Percentiles rank a stretch among this genome's conserved stretches.
These are phyloP conservation scores for Fraxinus xanthoxyloides DNA, from an alignment of 305 asterid species.

Conservation along the genomic window DNA sequence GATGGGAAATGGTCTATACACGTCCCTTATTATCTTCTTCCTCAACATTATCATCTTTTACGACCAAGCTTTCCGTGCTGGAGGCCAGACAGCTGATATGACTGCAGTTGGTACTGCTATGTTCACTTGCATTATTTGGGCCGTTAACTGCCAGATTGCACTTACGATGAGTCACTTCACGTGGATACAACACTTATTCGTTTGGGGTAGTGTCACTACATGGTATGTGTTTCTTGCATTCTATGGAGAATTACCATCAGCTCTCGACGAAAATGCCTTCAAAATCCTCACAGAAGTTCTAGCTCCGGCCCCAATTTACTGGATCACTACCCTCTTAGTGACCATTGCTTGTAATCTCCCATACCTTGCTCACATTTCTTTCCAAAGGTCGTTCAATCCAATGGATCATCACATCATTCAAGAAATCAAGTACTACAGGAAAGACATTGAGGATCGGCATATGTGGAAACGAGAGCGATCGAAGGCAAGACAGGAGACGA, in stretches of 20 bases:
- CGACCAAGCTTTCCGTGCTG: conserved; percentile 30
- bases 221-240: conserved; percentile 53
- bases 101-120: conserved; percentile 49
- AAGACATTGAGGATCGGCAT: conserved; percentile 52
- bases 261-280: conserved; percentile 47
- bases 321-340: conserved; percentile 47
- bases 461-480: conserved; percentile 72
- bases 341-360: conserved; percentile 51
- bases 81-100: conserved; percentile 31
- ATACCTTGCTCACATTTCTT: conserved; percentile 50
- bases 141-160: conserved; percentile 66
- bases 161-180: conserved; percentile 64
- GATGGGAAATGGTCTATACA: conserved; percentile 30
- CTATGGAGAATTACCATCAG: conserved; percentile 43
- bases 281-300: conserved; percentile 45
- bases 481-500: conserved; percentile 63
- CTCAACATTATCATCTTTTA: conserved; percentile 14
- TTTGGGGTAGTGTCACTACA: conserved; percentile 59
- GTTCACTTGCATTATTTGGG: conserved; percentile 70
- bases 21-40: conserved; percentile 31
- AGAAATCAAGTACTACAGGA: conserved; percentile 65
- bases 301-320: conserved; percentile 59
- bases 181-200: conserved; percentile 58
- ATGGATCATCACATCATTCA: conserved; percentile 61
- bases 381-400: conserved; percentile 48